Evolutionary conservation across 257 asterid genomes (phyloP), one percentile per base, ranked within the genome.

Genomic region (Phtheirospermum japonicum): DNA sequence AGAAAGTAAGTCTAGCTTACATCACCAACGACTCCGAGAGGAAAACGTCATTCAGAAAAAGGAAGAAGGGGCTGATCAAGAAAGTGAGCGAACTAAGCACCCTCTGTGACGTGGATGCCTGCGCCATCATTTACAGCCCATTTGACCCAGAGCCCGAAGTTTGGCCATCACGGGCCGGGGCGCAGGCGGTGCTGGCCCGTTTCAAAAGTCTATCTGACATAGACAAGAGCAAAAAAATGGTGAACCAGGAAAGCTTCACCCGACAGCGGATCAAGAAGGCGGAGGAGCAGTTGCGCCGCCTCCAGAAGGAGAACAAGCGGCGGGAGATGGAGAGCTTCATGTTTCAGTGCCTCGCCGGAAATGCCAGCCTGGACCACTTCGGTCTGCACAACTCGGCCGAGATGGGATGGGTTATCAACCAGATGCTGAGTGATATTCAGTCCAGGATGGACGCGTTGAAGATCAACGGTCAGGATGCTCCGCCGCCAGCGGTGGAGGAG

Each of bases 51-150:
- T 81, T 42, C 69, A 73, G 71, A 67, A 81, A 81, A 11, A 39
- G 87, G 6, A 81, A 78, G 80, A 81, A 66, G 69, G 87, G 87
- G 0, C 49, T 81, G 34, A 63, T 81, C 33, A 81, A 81, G 69
- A 78, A 81, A n/a, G 76, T 71, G 18, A 50, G 59, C 6, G 84
- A 81, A 59, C 33, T 81, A 4, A 70, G 67, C 75, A 73, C 72
- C 10, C 80, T 81, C 0, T 78, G 87, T 40, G 87, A 71, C 12
- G 79, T 81, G 3, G 75, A 73, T 0, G 80, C 82, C 2, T 78
- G 82, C 32, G 76, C 63, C 6, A 66, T 81, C 40, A 67, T 81
- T 60, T 81, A 75, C 71, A 70, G 84, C 68, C 77, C 32, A 4
- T 78, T 60, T 62, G 79, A 81, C 2, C 16, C 61, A 2, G 69